Evolutionary conservation across 306 rosid species (phyloP).

Genomic region (Castanea crenata): DNA sequence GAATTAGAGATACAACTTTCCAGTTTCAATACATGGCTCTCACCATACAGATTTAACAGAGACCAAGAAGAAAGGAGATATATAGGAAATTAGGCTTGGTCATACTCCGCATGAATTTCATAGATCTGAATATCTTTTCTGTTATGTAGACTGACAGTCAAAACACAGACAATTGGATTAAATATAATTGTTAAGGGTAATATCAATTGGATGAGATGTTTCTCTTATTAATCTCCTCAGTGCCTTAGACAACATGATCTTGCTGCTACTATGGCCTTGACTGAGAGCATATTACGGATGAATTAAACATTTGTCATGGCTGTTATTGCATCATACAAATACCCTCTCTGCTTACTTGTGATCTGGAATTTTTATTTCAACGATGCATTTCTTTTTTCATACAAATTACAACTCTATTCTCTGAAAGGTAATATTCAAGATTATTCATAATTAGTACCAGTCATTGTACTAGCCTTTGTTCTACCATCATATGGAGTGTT

Average conservation of each 20-base stretch:
- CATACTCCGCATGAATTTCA: neutral
- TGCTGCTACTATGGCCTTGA: neutral
- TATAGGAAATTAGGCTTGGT: neutral
- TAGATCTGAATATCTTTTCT: neutral
- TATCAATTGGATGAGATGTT: neutral
- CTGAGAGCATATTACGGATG: neutral
- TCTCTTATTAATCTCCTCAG: neutral
- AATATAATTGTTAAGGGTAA: neutral
- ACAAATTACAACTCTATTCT: neutral
- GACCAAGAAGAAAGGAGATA: neutral
- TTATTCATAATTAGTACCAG: neutral
- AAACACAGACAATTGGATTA: neutral
- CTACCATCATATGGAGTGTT: neutral
- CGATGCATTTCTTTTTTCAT: neutral
- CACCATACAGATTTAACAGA: neutral
- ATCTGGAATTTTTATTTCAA: neutral
- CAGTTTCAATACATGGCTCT: neutral
- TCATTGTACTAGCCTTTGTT: neutral
- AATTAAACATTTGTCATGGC: neutral
- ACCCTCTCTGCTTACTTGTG: neutral
- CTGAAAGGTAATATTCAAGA: neutral
- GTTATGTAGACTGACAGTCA: neutral
- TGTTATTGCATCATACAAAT: neutral
- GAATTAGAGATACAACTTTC: conserved; percentile 23
- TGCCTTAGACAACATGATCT: neutral